Base-by-base conservation (phyloP, 2,329 filamentous ascomycete genomes). In the Drechslera avenae region DNA sequence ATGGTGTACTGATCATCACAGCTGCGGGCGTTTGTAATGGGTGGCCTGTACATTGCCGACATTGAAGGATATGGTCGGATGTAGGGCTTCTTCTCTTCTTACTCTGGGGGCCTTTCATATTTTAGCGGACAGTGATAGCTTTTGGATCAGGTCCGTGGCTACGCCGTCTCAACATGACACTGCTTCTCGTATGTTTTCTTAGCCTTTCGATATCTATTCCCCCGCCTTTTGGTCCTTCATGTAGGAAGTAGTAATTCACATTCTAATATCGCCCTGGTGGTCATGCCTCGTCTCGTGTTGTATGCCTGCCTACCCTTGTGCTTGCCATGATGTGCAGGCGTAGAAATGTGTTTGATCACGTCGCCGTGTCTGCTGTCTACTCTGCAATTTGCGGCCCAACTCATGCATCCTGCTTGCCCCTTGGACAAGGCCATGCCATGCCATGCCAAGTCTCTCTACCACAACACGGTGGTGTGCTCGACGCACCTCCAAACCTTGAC, bases 181-280 rank as follows among this genome's bases (percentile, higher is more conserved):
- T 62, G 55, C 62, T 68, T 71, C 66, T 71, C 67, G 63, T 73
- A 68, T 73, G 69, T 73, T 73, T 71, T 68, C 62, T 69, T 72
- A 71, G 64, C 63, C 63, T 48, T 73, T 73, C 69, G 64, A 71
- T 70, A 72, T 64, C 68, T 73, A 73, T 73, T 72, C 69, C 71
- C 71, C 71, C 55, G 49, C 53, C 68, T 65, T 67, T 67, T 70
- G 66, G 67, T 64, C 61, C 64, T 72, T 64, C 65, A 67, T 66
- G 60, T 71, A 72, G 66, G 69, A 72, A 64, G 64, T 72, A 73
- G 71, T 73, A 73, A 73, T 73, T 73, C 60, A 64, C 67, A 54
- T 73, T 65, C 62, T 73, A 71, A 72, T 73, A 68, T 59, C 62
- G 69, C 61, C 56, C 64, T 46, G 57, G 63, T 64, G 63, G 60